Base-by-base conservation (phyloP, 129 eudicot species). In the Arctium lappa region DNA sequence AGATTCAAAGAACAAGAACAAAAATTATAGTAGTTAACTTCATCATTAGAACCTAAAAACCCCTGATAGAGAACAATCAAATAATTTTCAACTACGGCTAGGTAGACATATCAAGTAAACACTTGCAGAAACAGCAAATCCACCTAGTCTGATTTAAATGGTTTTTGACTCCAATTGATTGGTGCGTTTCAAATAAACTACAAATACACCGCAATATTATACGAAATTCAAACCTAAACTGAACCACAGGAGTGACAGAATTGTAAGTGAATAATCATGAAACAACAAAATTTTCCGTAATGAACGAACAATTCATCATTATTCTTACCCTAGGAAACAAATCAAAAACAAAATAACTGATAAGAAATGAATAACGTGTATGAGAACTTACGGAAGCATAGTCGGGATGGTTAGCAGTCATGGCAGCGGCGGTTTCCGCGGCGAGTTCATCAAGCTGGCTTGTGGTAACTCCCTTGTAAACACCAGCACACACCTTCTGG, bases 401-500 rank as follows among this genome's bases (percentile, higher is more conserved):
- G 53, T 95, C 99, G 30, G 99, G 97, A 77, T 95, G 99, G 30
- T 91, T 95, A 16, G 99, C 92, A 8, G 99, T 95, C 95, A 95
- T 82, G 27, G 97, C 99, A 34, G 99, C 99, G 1, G 97, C 92
- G 73, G 99, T 95, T 60, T 95, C 99, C 0, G 99, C 99, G 39
- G 99, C 99, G 86, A 95, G 90, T 78, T 95, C 99, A 89, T 93
- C 97, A 66, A 93, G 92, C 81, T 93, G 97, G 71, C 97, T 93
- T 4, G 99, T 95, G 33, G 99, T 95, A 32, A 95, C 97, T 11
- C 97, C 97, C 75, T 91, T 95, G 86, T 93, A 95, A 42, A 95
- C 99, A 75, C 99, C 99, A 0, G 97, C 99, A 66, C 99, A 95
- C 6, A 95, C 98, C 77, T 95, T 95, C 86, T 95, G 97, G 0